These are phyloP conservation scores for Chiua sp. DNA, from an alignment of 1,284 basidiomycete genomes.

Conservation along the genomic window DNA sequence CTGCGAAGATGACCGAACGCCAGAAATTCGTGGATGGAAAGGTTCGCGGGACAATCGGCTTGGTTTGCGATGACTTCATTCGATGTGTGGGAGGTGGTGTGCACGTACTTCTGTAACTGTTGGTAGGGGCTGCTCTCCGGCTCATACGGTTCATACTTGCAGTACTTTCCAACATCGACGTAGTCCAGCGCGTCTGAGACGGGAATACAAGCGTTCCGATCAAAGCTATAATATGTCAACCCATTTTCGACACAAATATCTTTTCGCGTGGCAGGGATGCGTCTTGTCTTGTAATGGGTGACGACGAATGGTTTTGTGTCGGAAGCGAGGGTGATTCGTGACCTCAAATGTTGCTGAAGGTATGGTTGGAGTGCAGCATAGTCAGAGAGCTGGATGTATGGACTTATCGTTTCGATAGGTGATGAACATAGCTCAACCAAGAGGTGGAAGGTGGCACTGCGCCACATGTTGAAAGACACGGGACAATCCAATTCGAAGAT, in stretches of 20 bases:
- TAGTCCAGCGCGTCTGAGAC: constrained; percentile 10
- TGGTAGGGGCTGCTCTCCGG: constrained; percentile 39
- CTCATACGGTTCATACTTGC: constrained; percentile 37
- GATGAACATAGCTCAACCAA: constrained; percentile 38
- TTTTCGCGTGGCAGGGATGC: constrained; percentile 29
- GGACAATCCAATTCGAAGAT: constrained; percentile 55
- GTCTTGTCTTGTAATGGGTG: constrained; percentile 36
- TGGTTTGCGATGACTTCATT: constrained; percentile 50
- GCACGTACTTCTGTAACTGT: constrained; percentile 40
- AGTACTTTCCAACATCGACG: constrained; percentile 25
- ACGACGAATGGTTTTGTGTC: constrained; percentile 39
- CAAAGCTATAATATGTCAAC: constrained; percentile 26
- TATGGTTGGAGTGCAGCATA: constrained; percentile 4
- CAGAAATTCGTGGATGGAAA: constrained; percentile 49
- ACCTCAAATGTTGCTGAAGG: constrained; percentile 5
- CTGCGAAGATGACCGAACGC: constrained; percentile 49
- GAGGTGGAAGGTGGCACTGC: constrained; percentile 45
- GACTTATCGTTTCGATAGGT: neutral
- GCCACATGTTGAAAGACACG: constrained; percentile 46
- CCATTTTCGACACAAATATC: constrained; percentile 38
- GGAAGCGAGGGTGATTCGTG: constrained; percentile 44
- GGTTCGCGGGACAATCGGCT: constrained; percentile 37
- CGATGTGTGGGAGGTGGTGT: constrained; percentile 42
- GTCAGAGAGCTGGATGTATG: constrained; percentile 4
- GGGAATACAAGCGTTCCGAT: constrained; percentile 12